phyloP scores from a whole-genome alignment of 2,329 filamentous ascomycete species.

The Cadophora sp. region DNA sequence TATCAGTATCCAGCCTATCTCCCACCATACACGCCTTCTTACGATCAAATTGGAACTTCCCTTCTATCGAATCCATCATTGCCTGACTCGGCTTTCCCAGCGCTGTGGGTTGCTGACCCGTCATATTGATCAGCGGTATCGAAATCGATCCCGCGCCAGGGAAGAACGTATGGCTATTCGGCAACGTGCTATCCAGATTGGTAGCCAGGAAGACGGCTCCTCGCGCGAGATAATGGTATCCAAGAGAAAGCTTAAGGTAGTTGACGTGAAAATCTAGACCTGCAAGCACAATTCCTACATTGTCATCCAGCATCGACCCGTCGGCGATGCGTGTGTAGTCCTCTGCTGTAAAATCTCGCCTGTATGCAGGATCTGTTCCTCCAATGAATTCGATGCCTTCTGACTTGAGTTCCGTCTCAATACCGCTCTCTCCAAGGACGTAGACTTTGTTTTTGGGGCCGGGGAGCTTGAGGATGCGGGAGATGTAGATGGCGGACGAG shows the following conservation, averaged over 20 bases:
- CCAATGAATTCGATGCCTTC: conserved; percentile 84
- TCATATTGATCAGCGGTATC: conserved; percentile 78
- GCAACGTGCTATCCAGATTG: conserved; percentile 90
- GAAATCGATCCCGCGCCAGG: conserved; percentile 88
- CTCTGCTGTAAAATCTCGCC: conserved; percentile 78
- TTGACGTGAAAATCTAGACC: conserved; percentile 95
- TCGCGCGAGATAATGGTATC: conserved; percentile 82
- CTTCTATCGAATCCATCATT: conserved; percentile 99
- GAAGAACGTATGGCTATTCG: conserved; percentile 82
- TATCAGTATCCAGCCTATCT: conserved; percentile 93
- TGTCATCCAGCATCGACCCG: conserved; percentile 77
- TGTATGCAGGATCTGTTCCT: conserved; percentile 80
- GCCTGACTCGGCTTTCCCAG: conserved; percentile 96
- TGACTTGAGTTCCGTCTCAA: conserved; percentile 84
- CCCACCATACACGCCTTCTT: conserved; percentile 93
- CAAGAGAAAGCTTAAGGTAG: conserved; percentile 88
- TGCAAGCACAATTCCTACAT: conserved; percentile 87
- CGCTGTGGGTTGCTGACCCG: conserved; percentile 72
- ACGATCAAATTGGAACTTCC: conserved; percentile 89
- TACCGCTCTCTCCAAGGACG: conserved; percentile 87
- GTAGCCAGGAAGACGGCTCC: conserved; percentile 91
- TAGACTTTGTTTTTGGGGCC: conserved; percentile 89
- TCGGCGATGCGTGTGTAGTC: conserved; percentile 84
- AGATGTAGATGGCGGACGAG: conserved; percentile 94
- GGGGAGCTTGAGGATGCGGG: conserved; percentile 83